Conservation (phyloP, 306 rosid species). For the Dryas alaskensis region DNA sequence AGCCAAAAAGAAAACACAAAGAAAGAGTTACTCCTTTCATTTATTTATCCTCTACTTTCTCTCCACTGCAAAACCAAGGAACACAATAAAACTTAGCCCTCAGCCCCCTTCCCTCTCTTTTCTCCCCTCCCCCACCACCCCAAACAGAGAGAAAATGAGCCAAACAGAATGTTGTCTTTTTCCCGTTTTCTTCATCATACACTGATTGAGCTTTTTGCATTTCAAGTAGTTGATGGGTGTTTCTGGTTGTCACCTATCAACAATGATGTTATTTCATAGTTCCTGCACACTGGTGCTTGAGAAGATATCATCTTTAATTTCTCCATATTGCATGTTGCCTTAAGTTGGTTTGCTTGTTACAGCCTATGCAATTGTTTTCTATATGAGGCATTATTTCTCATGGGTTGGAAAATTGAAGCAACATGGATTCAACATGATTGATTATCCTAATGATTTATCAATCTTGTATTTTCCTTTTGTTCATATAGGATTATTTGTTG, state of each 20-base stretch:
- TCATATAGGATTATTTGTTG: constrained; percentile 8
- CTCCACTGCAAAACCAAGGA: neutral
- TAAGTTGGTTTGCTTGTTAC: no score
- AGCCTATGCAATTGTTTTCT: neutral
- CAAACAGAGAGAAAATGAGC: no score
- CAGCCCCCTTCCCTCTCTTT: neutral
- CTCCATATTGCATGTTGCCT: neutral
- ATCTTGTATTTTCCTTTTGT: constrained; percentile 20
- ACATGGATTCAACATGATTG: constrained; percentile 13
- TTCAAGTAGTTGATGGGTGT: neutral
- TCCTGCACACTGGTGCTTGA: no score
- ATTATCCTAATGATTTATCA: neutral
- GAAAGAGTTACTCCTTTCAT: neutral
- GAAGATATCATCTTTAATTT: no score
- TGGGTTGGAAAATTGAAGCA: constrained; percentile 19
- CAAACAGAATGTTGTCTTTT: no score
- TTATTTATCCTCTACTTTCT: neutral
- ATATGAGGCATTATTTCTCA: constrained; percentile 1
- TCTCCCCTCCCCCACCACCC: neutral
- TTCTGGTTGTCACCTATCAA: neutral
- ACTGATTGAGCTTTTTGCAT: neutral
- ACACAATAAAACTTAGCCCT: neutral
- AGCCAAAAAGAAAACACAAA: neutral
- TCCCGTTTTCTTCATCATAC: neutral
- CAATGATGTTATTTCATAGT: neutral